Percentiles rank a stretch among this genome's conserved stretches.
Conservation (phyloP, 2,329 filamentous ascomycete species). For the Xylaria arbuscula region DNA sequence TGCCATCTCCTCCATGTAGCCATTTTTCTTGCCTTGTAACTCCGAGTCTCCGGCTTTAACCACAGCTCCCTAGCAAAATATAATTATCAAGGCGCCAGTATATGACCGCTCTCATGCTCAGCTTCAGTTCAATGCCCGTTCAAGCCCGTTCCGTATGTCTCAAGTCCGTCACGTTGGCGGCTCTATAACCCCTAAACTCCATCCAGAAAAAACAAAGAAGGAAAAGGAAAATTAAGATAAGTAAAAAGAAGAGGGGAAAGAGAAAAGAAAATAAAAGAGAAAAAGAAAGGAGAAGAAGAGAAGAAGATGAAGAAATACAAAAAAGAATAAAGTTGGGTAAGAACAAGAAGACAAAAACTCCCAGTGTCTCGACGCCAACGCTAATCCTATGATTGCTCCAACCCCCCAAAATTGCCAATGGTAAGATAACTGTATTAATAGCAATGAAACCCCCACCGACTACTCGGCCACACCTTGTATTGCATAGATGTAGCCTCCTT, state of each 20-base stretch:
- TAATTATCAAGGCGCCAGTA: too few species aligned
- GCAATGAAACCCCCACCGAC: background rate
- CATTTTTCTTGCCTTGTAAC: too few species aligned
- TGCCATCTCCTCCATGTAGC: too few species aligned
- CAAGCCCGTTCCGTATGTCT: background rate
- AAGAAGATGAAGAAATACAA: too few species aligned
- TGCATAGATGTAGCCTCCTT: background rate
- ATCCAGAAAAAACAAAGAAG: constrained; percentile 18
- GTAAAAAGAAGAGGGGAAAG: background rate
- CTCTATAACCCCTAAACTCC: constrained; percentile 3
- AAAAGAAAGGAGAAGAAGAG: background rate
- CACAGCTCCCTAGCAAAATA: too few species aligned
- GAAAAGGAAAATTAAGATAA: background rate
- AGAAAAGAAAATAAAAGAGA: background rate
- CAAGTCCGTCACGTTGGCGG: background rate
- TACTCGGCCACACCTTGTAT: background rate
- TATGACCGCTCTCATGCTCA: too few species aligned
- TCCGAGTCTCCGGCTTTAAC: too few species aligned
- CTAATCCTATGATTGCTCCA: background rate
- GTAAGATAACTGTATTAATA: background rate
- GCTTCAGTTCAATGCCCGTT: background rate
- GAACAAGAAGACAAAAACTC: too few species aligned
- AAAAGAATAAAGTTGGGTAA: background rate
- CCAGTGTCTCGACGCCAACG: constrained; percentile 2
- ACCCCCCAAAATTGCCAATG: background rate